Evolutionary conservation across 495 filamentous ascomycete species (phyloP), one percentile per base, ranked within the genome.

Genomic region (Podospora bellae-mahoneyi): DNA sequence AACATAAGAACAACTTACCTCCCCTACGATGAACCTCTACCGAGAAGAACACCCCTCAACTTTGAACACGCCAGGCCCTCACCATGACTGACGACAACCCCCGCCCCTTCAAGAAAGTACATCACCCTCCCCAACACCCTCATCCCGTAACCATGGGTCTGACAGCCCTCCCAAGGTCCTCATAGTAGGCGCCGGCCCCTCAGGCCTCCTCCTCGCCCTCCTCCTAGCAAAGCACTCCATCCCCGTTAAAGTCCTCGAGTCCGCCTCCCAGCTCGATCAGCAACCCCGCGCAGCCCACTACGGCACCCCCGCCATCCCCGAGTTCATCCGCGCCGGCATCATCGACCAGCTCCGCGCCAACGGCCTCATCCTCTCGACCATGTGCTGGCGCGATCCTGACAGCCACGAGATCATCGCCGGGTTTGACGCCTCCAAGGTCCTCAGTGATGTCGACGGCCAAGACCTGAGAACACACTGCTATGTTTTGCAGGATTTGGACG

Each of bases 161-260:
- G 30, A 64, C 48, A 23, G 53, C 39, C 9, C 7, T 26, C 10
- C 6, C 39, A 15, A 23, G 77, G 69, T 81, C 56, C 18, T 79
- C 26, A 75, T 88, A n/a, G 83, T 87, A 1, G 85, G 86, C 39
- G 86, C 86, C 23, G 86, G 85, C 5, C 86, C 87, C 4, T 85
- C 86, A 1, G 85, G 86, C 59, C 82, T 89, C 9, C 81, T 88
- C 18, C 84, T 89, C 15, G 79, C 79, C 1, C 75, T 89, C 16
- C 78, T 89, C n/a, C 82, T 89, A 16, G 74, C 84, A 32, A 84
- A 85, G 75, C 75, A 82, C 67, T 83, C 84, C 18, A 85, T 88
- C 66, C 68, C 80, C 32, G 82, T 88, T 53, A 80, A 81, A 27
- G 74, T 89, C 26, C 74, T 88, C 48, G 86, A 90, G 64, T 79